A percentile compares a stretch with the other conserved stretches of the same genome.
Evolutionary conservation across 192 early-diverging fungal genomes (phyloP).

Genomic region (Coemansia furcata): DNA sequence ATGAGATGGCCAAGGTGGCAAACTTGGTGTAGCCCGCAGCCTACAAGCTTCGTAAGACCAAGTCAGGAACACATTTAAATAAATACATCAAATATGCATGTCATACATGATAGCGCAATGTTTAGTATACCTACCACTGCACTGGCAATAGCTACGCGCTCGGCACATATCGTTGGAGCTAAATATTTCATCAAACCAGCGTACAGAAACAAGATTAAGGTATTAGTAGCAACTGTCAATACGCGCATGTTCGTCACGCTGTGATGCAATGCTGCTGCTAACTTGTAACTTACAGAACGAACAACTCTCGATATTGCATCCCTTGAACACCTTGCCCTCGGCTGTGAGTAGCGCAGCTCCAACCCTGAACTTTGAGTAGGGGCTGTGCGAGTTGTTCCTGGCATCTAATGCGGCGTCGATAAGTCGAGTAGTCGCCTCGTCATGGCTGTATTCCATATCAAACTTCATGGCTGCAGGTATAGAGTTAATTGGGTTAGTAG

Average conservation of each 20-base stretch:
- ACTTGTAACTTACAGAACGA: conserved; percentile 62
- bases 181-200: background rate
- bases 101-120: background rate
- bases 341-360: conserved; percentile 77
- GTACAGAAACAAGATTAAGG: background rate
- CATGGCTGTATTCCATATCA: conserved; percentile 23
- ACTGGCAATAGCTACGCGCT: conserved; percentile 85
- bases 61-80: background rate
- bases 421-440: conserved; percentile 19
- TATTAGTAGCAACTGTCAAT: background rate
- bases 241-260: background rate
- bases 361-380: conserved; percentile 91
- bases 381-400: conserved; percentile 75
- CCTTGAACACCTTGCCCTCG: conserved; percentile 63
- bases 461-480: conserved; percentile 7
- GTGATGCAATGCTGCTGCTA: background rate
- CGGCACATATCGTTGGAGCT: conserved; percentile 83
- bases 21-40: conserved; percentile 76
- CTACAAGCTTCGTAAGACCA: conserved; percentile 21
- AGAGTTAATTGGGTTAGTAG: background rate
- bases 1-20: conserved; percentile 72
- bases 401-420: conserved; percentile 48
- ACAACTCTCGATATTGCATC: conserved; percentile 90
- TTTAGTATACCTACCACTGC: conserved; percentile 65
- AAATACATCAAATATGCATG: background rate